Evolutionary conservation across 2,329 filamentous ascomycete species (phyloP), one percentile per base, ranked within the genome.

Genomic region (Elsinoe batatas): DNA sequence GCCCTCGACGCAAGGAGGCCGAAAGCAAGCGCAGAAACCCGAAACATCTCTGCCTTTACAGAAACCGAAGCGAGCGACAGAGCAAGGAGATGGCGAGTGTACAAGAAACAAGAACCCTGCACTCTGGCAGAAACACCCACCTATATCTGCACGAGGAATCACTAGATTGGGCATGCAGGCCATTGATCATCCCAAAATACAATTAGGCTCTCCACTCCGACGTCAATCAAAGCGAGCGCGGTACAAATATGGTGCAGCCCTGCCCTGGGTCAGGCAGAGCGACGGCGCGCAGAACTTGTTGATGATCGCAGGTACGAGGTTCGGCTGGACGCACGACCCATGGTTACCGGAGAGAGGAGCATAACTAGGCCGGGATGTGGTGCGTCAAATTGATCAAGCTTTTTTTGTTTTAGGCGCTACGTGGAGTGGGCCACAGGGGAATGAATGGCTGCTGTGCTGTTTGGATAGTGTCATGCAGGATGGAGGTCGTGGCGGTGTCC

Each of bases 1-100:
- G 50, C 54, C 22, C 32, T 43, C 10, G 43, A 37, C 13, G 49
- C 54, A 13, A 58, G 37, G 8, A 58, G 36, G 17, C 54, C 57
- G 43, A 54, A 2, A n/a, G 51, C 36, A 17, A 50, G 32, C 36
- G 46, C 22, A 50, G 46, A 50, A 20, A 50, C 22, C 13, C 32
- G 26, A 50, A 50, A 36, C 46, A 50, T 50, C 15, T 42, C 26
- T 30, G 40, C 26, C 35, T 26, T 22, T 46, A 40, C 8, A 20
- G 10, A 15, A 11, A 15, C 17, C 11, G 10, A 44, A 54, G 44
- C 51, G 51, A 54, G 51, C 37, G 51, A 37, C 38, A 40, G 35
- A 2, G 33, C 12, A 53, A 18, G 50, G 33, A 38, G 50, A 30
- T 13, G 10, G 33, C 11, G 11, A 53, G 33, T 53, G 36, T 11